Evolutionary conservation across 2,329 filamentous ascomycete species (phyloP).

Genomic region (Neophaeococcomyces mojaviensis): DNA sequence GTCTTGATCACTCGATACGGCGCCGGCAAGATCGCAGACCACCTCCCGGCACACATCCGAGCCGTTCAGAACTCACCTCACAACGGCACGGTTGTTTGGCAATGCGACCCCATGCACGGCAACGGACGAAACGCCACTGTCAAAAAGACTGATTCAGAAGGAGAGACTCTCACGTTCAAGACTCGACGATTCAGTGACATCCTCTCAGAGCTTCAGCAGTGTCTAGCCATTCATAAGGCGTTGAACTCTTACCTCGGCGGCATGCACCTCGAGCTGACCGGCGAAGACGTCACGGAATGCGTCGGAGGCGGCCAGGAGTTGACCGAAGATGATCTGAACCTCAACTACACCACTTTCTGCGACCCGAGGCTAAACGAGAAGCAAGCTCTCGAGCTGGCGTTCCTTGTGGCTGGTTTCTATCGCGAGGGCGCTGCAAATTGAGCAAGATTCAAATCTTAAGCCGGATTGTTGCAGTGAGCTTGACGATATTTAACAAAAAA

Average conservation of each 20-base stretch:
- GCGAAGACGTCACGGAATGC: constrained; percentile 94
- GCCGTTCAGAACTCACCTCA: constrained; percentile 74
- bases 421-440: constrained; percentile 34
- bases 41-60: constrained; percentile 78
- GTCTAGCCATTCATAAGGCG: constrained; percentile 74
- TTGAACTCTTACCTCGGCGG: constrained; percentile 82
- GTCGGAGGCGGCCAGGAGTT: constrained; percentile 81
- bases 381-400: constrained; percentile 90
- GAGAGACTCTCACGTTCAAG: constrained; percentile 77
- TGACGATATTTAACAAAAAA: too few relatives aligned
- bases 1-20: constrained; percentile 96
- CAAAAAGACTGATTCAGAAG: constrained; percentile 34
- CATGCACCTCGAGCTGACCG: constrained; percentile 89
- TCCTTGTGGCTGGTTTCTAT: constrained; percentile 81
- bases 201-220: constrained; percentile 75
- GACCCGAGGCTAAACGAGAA: constrained; percentile 95
- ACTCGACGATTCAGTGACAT: constrained; percentile 88
- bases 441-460: neutral
- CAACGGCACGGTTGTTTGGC: constrained; percentile 67
- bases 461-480: too few relatives aligned
- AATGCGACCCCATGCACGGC: constrained; percentile 98
- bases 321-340: constrained; percentile 76
- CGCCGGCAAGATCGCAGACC: constrained; percentile 62
- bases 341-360: constrained; percentile 93
- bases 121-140: constrained; percentile 47